Base-by-base conservation (phyloP, 805 yeast genomes). In the Saturnispora ahearnii region DNA sequence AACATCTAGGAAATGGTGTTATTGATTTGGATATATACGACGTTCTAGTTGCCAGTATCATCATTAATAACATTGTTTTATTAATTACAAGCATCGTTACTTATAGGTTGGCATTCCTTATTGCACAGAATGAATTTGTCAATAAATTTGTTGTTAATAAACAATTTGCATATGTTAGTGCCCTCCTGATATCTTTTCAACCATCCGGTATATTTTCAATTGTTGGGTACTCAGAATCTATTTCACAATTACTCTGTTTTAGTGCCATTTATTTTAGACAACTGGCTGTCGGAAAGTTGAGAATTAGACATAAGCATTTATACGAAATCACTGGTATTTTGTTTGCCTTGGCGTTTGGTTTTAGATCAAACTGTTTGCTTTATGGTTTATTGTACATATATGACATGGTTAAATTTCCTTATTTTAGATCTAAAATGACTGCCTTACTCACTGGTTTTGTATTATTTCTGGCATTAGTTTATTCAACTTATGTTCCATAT, bases 151-250 rank as follows among this genome's bases (percentile, higher is more conserved):
- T 45, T 5, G 29, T 49, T 29, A 37, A 41, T 3, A 21, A 34
- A 12, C 45, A 41, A 18, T 45, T 51, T 29, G 57, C 64, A 2
- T 49, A 44, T 29, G 34, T 51, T 6, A 52, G 62, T 18, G 54
- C 66, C 30, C 47, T 69, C 5, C 49, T 84, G 13, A 82, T 76
- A 53, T 63, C 81, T 1, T 51, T 84, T n/a, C 78, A 84, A 18
- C 88, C 95, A 2, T 89, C 87, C 0, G 96, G 96, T 0, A 74
- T 88, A 0, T 91, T 89, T 60, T 68, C 87, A 38, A 72, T 84
- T 0, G 75, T 81, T 1, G 79, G 86, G 2, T 91, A 90, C 62
- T 73, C 95, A 0, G 99, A 91, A 65, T 77, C 88, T 21, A 56
- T 77, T 15, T 81, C 88, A 36, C 82, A 87, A 24, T 65, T 81